Conservation (phyloP, 2,329 filamentous ascomycete species). For the Trichoderma koningii region DNA sequence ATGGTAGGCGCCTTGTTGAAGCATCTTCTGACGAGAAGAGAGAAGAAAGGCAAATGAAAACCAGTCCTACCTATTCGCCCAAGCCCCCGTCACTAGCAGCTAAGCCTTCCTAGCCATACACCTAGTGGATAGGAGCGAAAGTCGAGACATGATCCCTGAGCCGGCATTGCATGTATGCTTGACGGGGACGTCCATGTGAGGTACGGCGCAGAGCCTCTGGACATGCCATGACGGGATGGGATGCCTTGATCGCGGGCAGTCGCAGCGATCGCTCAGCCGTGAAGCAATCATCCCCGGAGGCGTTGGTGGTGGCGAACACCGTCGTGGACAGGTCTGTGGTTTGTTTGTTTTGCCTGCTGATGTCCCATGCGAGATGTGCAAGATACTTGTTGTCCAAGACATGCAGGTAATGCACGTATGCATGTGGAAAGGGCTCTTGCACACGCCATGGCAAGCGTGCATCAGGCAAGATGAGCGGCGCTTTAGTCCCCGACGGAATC, state of each 20-base stretch:
- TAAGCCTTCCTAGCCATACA: neutral
- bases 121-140: neutral
- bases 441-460: constrained; percentile 26
- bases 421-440: constrained; percentile 12
- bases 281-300: neutral
- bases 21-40: neutral
- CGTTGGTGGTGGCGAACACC: constrained; percentile 7
- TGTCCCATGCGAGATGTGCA: constrained; percentile 19
- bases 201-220: neutral
- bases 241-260: neutral
- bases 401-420: constrained; percentile 22
- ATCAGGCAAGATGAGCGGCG: constrained; percentile 28
- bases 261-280: neutral
- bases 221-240: neutral
- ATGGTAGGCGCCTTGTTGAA: neutral
- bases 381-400: constrained; percentile 10
- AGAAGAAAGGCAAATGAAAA: neutral
- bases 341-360: constrained; percentile 2
- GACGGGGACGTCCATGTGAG: neutral
- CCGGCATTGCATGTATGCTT: neutral
- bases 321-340: neutral
- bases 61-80: no score
- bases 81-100: no score
- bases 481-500: constrained; percentile 35
- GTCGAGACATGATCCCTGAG: neutral